Evolutionary conservation across 108 stramenopile genomes (phyloP).

Genomic region (Cyclotella distinguenda): DNA sequence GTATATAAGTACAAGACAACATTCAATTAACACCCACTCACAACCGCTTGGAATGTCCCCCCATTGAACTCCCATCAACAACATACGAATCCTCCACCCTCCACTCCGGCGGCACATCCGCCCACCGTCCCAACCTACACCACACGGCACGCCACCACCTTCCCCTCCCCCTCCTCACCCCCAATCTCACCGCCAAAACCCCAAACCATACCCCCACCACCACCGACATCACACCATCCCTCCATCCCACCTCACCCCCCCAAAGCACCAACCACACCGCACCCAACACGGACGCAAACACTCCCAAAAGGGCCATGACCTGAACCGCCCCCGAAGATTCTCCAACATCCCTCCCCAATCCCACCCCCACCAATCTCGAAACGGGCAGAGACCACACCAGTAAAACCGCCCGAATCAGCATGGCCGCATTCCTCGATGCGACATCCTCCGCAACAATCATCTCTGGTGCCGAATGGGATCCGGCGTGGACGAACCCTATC

Average conservation of each 20-base stretch:
- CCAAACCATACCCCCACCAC: conserved; percentile 6
- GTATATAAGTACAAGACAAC: background rate
- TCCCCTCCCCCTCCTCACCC: conserved; percentile 12
- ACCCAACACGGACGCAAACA: conserved; percentile 18
- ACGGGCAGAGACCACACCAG: conserved; percentile 17
- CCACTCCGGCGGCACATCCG: conserved; percentile 36
- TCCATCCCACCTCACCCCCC: background rate
- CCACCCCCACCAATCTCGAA: conserved; percentile 30
- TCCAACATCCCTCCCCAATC: conserved; percentile 30
- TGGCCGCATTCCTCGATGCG: conserved; percentile 20
- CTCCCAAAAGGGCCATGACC: conserved; percentile 2
- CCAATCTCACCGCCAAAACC: conserved; percentile 8
- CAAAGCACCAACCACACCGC: conserved; percentile 22
- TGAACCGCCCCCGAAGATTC: conserved; percentile 10
- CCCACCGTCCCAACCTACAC: conserved; percentile 42
- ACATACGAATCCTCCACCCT: conserved; percentile 44
- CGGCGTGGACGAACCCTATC: conserved; percentile 33
- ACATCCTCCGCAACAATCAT: conserved; percentile 39
- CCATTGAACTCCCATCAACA: background rate
- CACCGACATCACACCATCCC: background rate
- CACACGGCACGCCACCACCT: conserved; percentile 34
- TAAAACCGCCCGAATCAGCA: conserved; percentile 10
- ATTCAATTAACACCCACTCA: conserved; percentile 8
- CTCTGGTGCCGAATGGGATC: conserved; percentile 21
- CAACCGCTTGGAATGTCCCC: conserved; percentile 11